Conservation (phyloP, 352 stramenopile species). For the Phytophthora ohioensis region DNA sequence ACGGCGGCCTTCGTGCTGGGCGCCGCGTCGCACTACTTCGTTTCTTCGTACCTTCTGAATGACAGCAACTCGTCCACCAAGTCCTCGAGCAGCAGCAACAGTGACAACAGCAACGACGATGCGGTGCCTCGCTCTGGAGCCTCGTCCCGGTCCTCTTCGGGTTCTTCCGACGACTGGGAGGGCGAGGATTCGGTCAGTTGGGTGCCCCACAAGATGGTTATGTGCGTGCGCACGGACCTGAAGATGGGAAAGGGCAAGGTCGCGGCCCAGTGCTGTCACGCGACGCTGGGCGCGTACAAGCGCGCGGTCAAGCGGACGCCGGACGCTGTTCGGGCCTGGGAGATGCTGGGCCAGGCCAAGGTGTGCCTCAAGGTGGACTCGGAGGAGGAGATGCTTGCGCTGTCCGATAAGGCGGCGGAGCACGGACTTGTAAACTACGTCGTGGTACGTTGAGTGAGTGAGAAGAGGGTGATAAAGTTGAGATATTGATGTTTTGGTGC, state of each 20-base stretch:
- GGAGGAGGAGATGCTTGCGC: constrained; percentile 80
- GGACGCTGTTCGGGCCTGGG: constrained; percentile 74
- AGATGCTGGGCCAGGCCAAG: constrained; percentile 88
- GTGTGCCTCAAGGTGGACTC: constrained; percentile 89
- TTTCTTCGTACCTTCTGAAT: constrained; percentile 47
- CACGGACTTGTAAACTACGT: constrained; percentile 82
- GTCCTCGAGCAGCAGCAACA: constrained; percentile 14
- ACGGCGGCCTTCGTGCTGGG: constrained; percentile 78
- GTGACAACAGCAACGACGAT: constrained; percentile 12
- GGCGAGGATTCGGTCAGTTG: constrained; percentile 65
- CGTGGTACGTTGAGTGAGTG: constrained; percentile 55
- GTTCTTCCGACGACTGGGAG: constrained; percentile 70
- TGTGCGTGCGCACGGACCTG: constrained; percentile 95
- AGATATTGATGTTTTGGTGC: constrained; percentile 4
- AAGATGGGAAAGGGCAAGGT: constrained; percentile 97
- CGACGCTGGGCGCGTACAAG: constrained; percentile 96
- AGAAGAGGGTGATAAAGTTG: neutral
- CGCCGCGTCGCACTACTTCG: constrained; percentile 70
- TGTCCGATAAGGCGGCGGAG: constrained; percentile 70
- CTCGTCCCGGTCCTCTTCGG: constrained; percentile 40
- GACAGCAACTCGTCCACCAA: constrained; percentile 13
- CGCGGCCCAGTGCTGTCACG: constrained; percentile 89
- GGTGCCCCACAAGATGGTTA: constrained; percentile 93
- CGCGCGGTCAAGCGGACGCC: constrained; percentile 84
- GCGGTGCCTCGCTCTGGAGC: constrained; percentile 5